Percentiles rank a stretch among this genome's conserved stretches.
phyloP scores from a whole-genome alignment of 2,329 filamentous ascomycete genomes.

The Ophiostoma sp. region DNA sequence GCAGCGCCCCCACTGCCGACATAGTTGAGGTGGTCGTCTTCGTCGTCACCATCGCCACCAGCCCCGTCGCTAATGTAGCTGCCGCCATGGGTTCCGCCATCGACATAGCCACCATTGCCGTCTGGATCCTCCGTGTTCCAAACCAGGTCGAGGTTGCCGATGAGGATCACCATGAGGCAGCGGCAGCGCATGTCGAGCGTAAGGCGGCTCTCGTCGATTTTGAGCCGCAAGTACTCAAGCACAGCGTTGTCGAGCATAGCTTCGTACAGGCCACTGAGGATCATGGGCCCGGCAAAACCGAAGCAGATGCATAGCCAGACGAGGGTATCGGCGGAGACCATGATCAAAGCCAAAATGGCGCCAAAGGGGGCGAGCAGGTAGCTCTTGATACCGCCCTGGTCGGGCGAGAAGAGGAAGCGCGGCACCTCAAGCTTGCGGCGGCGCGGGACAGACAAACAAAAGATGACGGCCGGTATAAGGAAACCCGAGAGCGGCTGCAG shows the following conservation, averaged over 20 bases:
- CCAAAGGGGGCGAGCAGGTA: constrained; percentile 27
- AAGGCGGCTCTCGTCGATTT: constrained; percentile 29
- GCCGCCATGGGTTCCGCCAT: constrained; percentile 3
- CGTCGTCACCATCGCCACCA: constrained; percentile 1
- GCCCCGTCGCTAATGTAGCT: not conserved
- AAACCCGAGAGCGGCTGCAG: constrained; percentile 35
- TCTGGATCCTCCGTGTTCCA: constrained; percentile 28
- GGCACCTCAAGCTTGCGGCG: constrained; percentile 33
- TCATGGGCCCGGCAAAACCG: constrained; percentile 36
- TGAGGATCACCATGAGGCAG: constrained; percentile 35
- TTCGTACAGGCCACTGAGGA: constrained; percentile 37
- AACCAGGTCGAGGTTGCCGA: constrained; percentile 35
- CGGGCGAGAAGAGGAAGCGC: constrained; percentile 27
- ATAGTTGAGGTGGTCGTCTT: not conserved
- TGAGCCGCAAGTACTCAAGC: constrained; percentile 31
- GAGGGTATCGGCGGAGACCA: constrained; percentile 34
- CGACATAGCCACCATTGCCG: constrained; percentile 17
- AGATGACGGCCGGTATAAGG: constrained; percentile 35
- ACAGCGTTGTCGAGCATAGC: constrained; percentile 35
- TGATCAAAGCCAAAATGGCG: constrained; percentile 27
- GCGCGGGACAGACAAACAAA: constrained; percentile 35
- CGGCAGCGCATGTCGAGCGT: constrained; percentile 33
- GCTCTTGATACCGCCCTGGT: constrained; percentile 29
- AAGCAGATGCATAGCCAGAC: constrained; percentile 36
- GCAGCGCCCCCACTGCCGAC: not conserved